Percentiles rank a stretch among this genome's conserved stretches.
Conservation (phyloP, 2,329 filamentous ascomycete species). For the Septoria petroselini region DNA sequence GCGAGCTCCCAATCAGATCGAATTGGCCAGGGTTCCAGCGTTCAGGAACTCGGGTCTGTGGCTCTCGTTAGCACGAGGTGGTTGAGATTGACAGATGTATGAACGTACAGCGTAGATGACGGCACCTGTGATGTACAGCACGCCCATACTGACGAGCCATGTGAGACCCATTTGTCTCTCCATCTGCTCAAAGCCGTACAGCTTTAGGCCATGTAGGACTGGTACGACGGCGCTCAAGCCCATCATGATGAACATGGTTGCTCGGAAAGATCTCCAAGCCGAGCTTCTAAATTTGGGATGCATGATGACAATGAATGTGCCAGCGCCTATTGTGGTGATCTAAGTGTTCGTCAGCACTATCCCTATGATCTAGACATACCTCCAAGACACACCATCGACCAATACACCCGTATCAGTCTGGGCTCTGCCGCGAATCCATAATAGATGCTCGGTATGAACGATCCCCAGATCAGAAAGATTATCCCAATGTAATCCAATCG, state of each 20-base stretch:
- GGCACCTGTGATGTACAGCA: slow-evolving; percentile 81
- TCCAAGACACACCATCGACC: slow-evolving; percentile 71
- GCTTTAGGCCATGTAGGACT: slow-evolving; percentile 68
- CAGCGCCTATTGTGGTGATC: slow-evolving; percentile 75
- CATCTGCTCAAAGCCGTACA: slow-evolving; percentile 66
- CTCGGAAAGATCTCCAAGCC: slow-evolving; percentile 77
- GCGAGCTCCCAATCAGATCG: slow-evolving; percentile 88
- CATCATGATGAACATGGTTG: slow-evolving; percentile 84
- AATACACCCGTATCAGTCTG: slow-evolving; percentile 65
- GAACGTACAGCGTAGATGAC: slow-evolving; percentile 73
- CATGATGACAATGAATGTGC: slow-evolving; percentile 73
- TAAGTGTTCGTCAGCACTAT: slow-evolving; percentile 39
- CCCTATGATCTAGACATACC: no score
- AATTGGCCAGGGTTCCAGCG: slow-evolving; percentile 71
- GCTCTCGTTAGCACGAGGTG: background rate
- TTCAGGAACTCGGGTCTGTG: slow-evolving; percentile 75
- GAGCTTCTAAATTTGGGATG: slow-evolving; percentile 81
- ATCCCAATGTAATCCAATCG: slow-evolving; percentile 95
- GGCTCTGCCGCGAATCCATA: slow-evolving; percentile 78
- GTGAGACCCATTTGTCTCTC: slow-evolving; percentile 71
- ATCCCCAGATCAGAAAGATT: slow-evolving; percentile 84
- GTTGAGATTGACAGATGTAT: background rate
- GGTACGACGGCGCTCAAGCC: slow-evolving; percentile 81
- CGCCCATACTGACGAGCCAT: slow-evolving; percentile 77
- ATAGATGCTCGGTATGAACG: slow-evolving; percentile 82